Conservation (phyloP, 164 flowering plant genomes). For the Vitis rupestris region DNA sequence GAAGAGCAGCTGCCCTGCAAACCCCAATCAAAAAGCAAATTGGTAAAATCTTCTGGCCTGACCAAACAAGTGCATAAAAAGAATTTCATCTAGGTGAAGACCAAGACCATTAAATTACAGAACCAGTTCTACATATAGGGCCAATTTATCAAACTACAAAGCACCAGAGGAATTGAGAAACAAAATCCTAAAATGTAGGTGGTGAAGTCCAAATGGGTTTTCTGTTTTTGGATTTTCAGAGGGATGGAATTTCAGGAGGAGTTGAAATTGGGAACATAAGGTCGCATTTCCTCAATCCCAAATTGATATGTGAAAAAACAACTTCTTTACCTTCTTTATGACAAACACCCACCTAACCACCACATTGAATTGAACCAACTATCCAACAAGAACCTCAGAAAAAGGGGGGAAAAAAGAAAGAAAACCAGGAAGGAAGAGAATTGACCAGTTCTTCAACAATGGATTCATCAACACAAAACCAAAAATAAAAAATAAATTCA, state of each 20-base stretch:
- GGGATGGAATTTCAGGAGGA: not conserved
- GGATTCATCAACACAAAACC: not conserved
- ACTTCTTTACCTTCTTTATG: not conserved
- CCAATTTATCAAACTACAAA: not conserved
- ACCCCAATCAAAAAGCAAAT: conserved; percentile 1
- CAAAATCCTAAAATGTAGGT: not conserved
- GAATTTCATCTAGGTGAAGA: not conserved
- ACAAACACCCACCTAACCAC: not conserved
- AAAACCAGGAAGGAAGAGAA: not conserved
- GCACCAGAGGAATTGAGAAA: too few relatives aligned
- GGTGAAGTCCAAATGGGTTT: not conserved
- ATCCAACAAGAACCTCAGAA: not conserved
- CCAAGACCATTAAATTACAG: not conserved
- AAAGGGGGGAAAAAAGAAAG: not conserved
- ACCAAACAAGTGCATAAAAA: not conserved
- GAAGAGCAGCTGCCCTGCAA: conserved; percentile 83
- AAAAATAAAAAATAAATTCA: not conserved
- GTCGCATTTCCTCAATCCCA: not conserved
- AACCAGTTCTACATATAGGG: not conserved
- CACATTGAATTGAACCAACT: not conserved
- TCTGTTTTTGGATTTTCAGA: not conserved
- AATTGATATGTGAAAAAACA: too few relatives aligned
- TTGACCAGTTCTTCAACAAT: not conserved
- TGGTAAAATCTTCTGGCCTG: not conserved
- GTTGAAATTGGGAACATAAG: not conserved